Evolutionary conservation across 192 early-diverging fungal genomes (phyloP).

Genomic region (Coemansia interrupta): DNA sequence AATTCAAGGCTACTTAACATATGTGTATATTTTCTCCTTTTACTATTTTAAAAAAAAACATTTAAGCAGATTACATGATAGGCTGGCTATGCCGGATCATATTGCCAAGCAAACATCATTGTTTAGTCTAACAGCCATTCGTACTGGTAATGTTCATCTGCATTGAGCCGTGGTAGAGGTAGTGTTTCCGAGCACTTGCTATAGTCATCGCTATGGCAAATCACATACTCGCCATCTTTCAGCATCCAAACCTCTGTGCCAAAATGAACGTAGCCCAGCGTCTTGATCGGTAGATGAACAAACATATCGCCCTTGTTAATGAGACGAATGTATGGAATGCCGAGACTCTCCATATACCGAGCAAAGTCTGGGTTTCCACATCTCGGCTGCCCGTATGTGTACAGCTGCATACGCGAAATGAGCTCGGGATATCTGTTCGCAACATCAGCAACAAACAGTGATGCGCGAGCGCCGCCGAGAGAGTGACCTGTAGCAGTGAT

Average conservation of each 20-base stretch:
- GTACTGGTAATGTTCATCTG: conserved; percentile 23
- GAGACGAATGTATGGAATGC: conserved; percentile 16
- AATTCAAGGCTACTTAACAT: not conserved
- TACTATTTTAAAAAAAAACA: not conserved
- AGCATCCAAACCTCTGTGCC: conserved; percentile 37
- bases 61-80: not conserved
- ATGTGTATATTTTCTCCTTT: conserved; percentile 4
- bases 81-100: too few relatives aligned
- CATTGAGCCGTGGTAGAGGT: conserved; percentile 7
- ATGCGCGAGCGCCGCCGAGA: conserved; percentile 36
- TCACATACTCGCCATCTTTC: conserved; percentile 2
- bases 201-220: conserved; percentile 21
- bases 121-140: not conserved
- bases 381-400: conserved; percentile 40
- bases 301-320: conserved; percentile 41
- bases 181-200: conserved; percentile 26
- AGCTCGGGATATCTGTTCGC: conserved; percentile 11
- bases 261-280: conserved; percentile 19
- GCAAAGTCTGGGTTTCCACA: conserved; percentile 38
- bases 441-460: conserved; percentile 36
- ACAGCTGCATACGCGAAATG: conserved; percentile 12
- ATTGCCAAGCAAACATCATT: too few relatives aligned
- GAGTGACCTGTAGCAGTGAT: conserved; percentile 42
- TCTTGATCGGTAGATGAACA: conserved; percentile 19
- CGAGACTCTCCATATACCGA: conserved; percentile 20